These are phyloP conservation scores for Chrysoporthe austroafricana DNA, from an alignment of 2,329 filamentous ascomycete genomes.

Conservation along the genomic window DNA sequence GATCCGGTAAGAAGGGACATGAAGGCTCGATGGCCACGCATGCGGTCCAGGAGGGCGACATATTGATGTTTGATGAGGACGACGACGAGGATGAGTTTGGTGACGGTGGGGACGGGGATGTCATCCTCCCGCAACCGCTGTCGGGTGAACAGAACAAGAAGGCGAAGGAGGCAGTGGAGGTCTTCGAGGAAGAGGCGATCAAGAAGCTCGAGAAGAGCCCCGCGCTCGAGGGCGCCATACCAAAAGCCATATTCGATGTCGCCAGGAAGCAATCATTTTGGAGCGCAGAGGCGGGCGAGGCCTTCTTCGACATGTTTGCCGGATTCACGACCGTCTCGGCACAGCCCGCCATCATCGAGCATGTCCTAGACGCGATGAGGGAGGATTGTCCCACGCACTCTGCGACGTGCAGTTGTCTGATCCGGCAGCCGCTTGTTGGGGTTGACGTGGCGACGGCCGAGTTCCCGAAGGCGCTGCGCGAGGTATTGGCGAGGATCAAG, in stretches of 20 bases:
- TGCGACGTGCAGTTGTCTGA: constrained; percentile 70
- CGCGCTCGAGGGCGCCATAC: constrained; percentile 89
- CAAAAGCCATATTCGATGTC: constrained; percentile 87
- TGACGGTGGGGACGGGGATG: constrained; percentile 45
- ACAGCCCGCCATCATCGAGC: constrained; percentile 68
- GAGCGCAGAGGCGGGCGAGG: constrained; percentile 66
- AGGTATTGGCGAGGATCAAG: constrained; percentile 66
- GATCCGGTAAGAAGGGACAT: constrained; percentile 51
- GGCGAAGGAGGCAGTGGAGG: constrained; percentile 44
- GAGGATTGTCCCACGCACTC: constrained; percentile 62
- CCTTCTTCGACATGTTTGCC: constrained; percentile 81
- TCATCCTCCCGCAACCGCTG: constrained; percentile 51
- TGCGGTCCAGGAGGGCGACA: constrained; percentile 46
- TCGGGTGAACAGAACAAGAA: constrained; percentile 37
- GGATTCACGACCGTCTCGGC: constrained; percentile 70
- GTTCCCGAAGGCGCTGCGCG: constrained; percentile 73
- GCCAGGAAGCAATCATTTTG: constrained; percentile 78
- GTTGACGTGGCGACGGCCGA: constrained; percentile 65
- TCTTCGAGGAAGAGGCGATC: constrained; percentile 49
- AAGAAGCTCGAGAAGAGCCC: constrained; percentile 72
- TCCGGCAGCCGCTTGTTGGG: constrained; percentile 71
- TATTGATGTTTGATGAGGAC: constrained; percentile 51
- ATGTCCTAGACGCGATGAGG: constrained; percentile 70
- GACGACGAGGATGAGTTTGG: constrained; percentile 55
- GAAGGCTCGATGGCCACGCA: constrained; percentile 37